Conservation (phyloP, 164 flowering plant genomes). For the Paratinospora sagittata region DNA sequence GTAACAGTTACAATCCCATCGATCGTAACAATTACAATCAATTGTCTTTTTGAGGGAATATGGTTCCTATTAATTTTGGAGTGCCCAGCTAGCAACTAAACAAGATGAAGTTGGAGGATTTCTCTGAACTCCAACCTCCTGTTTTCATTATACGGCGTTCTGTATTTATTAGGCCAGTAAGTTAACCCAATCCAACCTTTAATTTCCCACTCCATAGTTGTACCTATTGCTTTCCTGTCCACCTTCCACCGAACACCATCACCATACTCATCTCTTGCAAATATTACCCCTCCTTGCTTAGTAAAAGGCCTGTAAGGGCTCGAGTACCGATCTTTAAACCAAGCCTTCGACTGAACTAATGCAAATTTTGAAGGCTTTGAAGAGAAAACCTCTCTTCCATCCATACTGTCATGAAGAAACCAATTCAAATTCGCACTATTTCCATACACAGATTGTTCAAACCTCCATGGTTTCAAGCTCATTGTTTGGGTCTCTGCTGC, state of each 20-base stretch:
- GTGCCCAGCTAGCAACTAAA: slow-evolving; percentile 16
- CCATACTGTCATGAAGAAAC: slow-evolving; percentile 69
- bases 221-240: slow-evolving; percentile 52
- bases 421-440: slow-evolving; percentile 57
- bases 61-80: too few species aligned
- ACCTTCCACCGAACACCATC: slow-evolving; percentile 72
- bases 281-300: slow-evolving; percentile 79
- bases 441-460: slow-evolving; percentile 74
- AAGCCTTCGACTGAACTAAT: slow-evolving; percentile 58
- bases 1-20: too few species aligned
- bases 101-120: slow-evolving; percentile 38
- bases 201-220: slow-evolving; percentile 74
- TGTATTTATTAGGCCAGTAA: slow-evolving; percentile 81
- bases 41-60: too few species aligned
- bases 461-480: slow-evolving; percentile 85
- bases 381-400: slow-evolving; percentile 74
- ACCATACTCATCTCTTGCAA: slow-evolving; percentile 90
- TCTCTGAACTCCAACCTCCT: slow-evolving; percentile 71
- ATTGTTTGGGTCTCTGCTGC: slow-evolving; percentile 50
- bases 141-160: slow-evolving; percentile 58
- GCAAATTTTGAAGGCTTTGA: slow-evolving; percentile 60
- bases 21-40: too few species aligned
- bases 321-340: slow-evolving; percentile 80
- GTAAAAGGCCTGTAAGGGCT: slow-evolving; percentile 74
- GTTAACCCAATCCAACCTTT: slow-evolving; percentile 75